Percentiles rank a stretch among this genome's conserved stretches.
Evolutionary conservation across 2,329 filamentous ascomycete species (phyloP).

Genomic region (Xylariaceae sp.): DNA sequence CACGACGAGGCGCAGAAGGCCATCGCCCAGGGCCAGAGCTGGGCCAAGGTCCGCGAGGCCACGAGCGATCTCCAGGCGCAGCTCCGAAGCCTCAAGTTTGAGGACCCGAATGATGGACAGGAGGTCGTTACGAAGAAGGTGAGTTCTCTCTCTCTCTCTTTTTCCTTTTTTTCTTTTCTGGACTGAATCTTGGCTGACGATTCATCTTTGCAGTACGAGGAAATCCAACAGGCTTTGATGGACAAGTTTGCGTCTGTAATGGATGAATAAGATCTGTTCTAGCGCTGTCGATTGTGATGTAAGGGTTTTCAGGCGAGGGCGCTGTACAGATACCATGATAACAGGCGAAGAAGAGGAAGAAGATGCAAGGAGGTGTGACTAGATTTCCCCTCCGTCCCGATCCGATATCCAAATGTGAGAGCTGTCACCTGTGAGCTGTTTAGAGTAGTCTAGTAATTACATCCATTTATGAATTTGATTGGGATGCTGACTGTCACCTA

Average conservation of each 20-base stretch:
- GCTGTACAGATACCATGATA: conserved; percentile 9
- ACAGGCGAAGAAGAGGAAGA: background rate
- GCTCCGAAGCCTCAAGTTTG: conserved; percentile 93
- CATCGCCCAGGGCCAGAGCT: conserved; percentile 81
- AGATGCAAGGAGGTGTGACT: background rate
- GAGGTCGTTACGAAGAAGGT: conserved; percentile 80
- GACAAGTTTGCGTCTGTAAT: conserved; percentile 96
- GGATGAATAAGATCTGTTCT: conserved; percentile 92
- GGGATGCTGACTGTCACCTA: too few species aligned
- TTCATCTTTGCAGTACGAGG: conserved; percentile 73
- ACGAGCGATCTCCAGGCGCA: conserved; percentile 81
- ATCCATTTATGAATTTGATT: too few species aligned
- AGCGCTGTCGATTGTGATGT: conserved; percentile 2
- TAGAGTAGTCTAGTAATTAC: too few species aligned
- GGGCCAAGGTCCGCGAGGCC: conserved; percentile 87
- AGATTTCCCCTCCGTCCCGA: background rate
- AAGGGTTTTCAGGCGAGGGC: too few species aligned
- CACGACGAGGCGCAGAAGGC: conserved; percentile 97
- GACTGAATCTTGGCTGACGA: conserved; percentile 5
- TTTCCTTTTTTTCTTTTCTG: background rate
- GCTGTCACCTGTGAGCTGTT: too few species aligned
- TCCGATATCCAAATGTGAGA: too few species aligned
- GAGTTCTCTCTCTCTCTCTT: conserved; percentile 27
- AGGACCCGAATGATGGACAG: conserved; percentile 81
- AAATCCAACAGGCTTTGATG: conserved; percentile 82